These are phyloP conservation scores for Chernovozyma sophiae-reginae DNA, from an alignment of 1,139 yeast genomes.

Conservation along the genomic window DNA sequence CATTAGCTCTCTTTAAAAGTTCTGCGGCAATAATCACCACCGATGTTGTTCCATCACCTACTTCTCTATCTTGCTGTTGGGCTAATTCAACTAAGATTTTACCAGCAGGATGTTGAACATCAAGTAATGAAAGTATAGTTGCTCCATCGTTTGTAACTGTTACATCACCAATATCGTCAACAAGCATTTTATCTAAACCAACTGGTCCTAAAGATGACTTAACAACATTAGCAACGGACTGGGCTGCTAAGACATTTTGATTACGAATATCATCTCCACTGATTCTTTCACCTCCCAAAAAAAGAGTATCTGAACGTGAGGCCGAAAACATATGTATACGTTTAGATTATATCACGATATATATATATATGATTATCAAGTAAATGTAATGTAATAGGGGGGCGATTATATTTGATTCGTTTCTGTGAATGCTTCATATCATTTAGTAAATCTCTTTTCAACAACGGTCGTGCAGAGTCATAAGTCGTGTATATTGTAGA, in stretches of 20 bases:
- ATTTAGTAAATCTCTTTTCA: slow-evolving; percentile 2
- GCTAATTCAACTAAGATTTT: slow-evolving; percentile 95
- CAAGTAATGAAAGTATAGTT: slow-evolving; percentile 82
- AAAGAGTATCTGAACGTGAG: slow-evolving; percentile 86
- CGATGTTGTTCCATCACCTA: slow-evolving; percentile 97
- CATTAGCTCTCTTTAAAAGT: slow-evolving; percentile 87
- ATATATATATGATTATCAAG: too few species aligned
- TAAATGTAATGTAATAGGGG: too few species aligned
- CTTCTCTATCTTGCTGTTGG: slow-evolving; percentile 98
- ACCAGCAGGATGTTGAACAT: slow-evolving; percentile 99
- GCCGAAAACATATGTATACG: slow-evolving; percentile 39
- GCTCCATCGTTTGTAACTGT: slow-evolving; percentile 99
- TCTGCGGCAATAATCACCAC: slow-evolving; percentile 96
- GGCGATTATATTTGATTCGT: too few species aligned
- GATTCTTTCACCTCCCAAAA: slow-evolving; percentile 92
- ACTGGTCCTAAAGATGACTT: slow-evolving; percentile 97
- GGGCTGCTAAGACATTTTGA: slow-evolving; percentile 94
- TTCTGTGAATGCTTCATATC: background rate
- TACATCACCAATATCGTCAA: slow-evolving; percentile 98
- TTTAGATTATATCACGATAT: background rate
- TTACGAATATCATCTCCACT: slow-evolving; percentile 96
- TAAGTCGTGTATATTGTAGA: too few species aligned
- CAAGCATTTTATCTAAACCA: slow-evolving; percentile 97
- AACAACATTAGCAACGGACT: slow-evolving; percentile 95
- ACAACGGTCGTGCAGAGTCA: background rate